Percentiles rank a stretch among this genome's conserved stretches.
These are phyloP conservation scores for Claviceps sp. DNA, from an alignment of 2,329 filamentous ascomycete genomes.

Conservation along the genomic window DNA sequence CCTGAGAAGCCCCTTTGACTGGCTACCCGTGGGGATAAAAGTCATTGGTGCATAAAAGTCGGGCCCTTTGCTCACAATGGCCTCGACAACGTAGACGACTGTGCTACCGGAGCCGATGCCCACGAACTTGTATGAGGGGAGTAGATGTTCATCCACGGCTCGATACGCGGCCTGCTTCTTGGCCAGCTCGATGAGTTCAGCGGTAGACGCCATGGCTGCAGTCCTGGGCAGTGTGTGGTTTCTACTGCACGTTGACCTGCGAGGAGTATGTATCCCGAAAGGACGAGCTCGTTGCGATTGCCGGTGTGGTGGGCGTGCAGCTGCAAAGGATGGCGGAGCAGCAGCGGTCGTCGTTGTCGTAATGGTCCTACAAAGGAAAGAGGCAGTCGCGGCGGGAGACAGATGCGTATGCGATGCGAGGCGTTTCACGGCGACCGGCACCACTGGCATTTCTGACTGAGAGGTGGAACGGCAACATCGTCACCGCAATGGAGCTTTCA, in stretches of 20 bases:
- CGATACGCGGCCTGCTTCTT: constrained; percentile 63
- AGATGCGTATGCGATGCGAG: not conserved
- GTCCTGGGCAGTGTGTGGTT: not conserved
- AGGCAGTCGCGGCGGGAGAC: not conserved
- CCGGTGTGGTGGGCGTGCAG: not conserved
- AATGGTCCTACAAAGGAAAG: not conserved
- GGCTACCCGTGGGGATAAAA: constrained; percentile 87
- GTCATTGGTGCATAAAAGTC: constrained; percentile 49
- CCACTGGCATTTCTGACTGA: not conserved
- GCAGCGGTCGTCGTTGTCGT: not conserved
- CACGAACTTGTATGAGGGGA: constrained; percentile 46
- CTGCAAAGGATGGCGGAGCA: not conserved
- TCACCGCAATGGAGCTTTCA: no score
- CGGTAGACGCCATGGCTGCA: constrained; percentile 22
- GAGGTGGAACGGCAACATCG: not conserved
- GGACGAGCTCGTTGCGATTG: not conserved
- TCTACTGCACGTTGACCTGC: not conserved
- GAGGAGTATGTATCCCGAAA: not conserved
- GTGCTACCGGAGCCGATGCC: constrained; percentile 75
- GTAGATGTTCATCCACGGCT: constrained; percentile 62
- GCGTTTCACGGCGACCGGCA: not conserved
- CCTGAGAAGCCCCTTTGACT: constrained; percentile 77
- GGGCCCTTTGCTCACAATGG: constrained; percentile 51
- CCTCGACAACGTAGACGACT: constrained; percentile 74
- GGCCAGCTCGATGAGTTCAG: constrained; percentile 48